Percentiles rank a stretch among this genome's conserved stretches.
These are phyloP conservation scores for Penicillium desertorum DNA, from an alignment of 495 filamentous ascomycete genomes.

Conservation along the genomic window DNA sequence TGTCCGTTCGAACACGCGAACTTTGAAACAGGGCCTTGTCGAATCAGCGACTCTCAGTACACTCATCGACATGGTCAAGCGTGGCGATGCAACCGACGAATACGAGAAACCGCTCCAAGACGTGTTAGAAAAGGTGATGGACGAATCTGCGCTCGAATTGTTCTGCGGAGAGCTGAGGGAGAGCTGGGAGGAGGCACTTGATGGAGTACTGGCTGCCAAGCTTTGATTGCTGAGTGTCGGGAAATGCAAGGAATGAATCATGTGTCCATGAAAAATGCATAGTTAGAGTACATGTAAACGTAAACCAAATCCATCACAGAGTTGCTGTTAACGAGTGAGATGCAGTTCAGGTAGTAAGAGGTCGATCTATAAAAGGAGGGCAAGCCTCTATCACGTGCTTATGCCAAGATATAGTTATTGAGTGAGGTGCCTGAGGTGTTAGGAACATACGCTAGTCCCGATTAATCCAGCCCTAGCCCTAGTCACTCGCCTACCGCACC, in stretches of 20 bases:
- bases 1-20: constrained; percentile 35
- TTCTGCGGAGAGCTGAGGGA: constrained; percentile 48
- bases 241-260: background rate
- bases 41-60: constrained; percentile 40
- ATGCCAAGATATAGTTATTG: background rate
- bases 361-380: constrained; percentile 3
- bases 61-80: constrained; percentile 38
- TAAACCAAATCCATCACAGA: background rate
- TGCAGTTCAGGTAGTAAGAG: background rate
- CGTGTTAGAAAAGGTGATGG: constrained; percentile 35
- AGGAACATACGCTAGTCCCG: constrained; percentile 13
- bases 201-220: constrained; percentile 38
- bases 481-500: constrained; percentile 36
- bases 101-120: constrained; percentile 33
- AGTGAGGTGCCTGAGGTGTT: constrained; percentile 7
- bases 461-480: constrained; percentile 32
- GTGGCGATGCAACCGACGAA: constrained; percentile 25
- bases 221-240: constrained; percentile 21
- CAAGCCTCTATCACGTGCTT: background rate
- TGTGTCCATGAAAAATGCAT: background rate
- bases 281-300: background rate
- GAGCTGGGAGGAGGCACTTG: constrained; percentile 49
- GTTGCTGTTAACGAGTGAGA: background rate
- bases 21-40: constrained; percentile 38
- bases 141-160: constrained; percentile 39